Conservation (phyloP, 768 basidiomycete genomes). For the Naganishia randhawae region DNA sequence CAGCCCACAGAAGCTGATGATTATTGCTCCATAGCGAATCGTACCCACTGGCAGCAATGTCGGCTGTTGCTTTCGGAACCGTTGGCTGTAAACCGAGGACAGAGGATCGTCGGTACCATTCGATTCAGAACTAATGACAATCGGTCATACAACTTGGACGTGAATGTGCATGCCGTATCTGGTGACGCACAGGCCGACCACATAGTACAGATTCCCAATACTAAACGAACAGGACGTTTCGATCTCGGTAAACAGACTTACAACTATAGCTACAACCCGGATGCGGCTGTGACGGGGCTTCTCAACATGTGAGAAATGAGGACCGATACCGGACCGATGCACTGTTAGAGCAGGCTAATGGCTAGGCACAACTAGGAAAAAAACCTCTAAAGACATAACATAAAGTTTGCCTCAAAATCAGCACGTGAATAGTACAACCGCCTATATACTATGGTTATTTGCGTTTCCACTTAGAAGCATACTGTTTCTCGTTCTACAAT, state of each 20-base stretch:
- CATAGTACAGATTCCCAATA: constrained; percentile 18
- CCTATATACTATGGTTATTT: neutral
- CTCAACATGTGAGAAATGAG: neutral
- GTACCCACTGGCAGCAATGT: constrained; percentile 51
- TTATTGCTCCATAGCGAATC: constrained; percentile 31
- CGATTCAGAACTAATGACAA: constrained; percentile 45
- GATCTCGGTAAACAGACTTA: constrained; percentile 47
- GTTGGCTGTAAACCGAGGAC: constrained; percentile 47
- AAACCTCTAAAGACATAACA: neutral
- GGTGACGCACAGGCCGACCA: constrained; percentile 35
- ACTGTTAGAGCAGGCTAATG: neutral
- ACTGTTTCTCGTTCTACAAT: neutral
- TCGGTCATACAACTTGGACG: constrained; percentile 46
- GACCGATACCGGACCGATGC: neutral
- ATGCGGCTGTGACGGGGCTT: neutral
- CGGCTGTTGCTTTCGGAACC: constrained; percentile 47
- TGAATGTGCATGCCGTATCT: constrained; percentile 40
- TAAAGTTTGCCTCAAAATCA: neutral
- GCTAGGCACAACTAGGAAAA: neutral
- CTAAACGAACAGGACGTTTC: constrained; percentile 35
- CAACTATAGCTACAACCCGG: constrained; percentile 36
- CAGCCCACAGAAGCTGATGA: neutral
- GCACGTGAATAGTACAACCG: neutral
- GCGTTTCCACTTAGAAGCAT: neutral
- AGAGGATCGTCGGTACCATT: constrained; percentile 40